Conservation (phyloP, 257 asterid genomes). For the Jasminum sambac region DNA sequence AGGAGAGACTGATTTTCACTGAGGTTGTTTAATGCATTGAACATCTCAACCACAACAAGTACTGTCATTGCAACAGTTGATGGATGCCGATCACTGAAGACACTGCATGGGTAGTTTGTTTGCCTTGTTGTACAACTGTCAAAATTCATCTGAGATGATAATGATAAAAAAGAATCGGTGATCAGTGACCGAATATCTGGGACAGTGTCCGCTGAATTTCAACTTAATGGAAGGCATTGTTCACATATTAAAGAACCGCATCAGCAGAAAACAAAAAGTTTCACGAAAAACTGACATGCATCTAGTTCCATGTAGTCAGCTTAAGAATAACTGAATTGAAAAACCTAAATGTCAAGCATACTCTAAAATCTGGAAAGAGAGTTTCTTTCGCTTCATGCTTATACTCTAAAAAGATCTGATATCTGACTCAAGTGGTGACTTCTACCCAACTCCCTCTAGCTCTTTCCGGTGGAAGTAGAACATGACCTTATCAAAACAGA, state of each 20-base stretch:
- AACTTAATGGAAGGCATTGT: neutral
- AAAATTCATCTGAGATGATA: conserved; percentile 68
- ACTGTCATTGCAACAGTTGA: conserved; percentile 98
- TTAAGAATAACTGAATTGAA: conserved; percentile 16
- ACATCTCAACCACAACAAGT: conserved; percentile 98
- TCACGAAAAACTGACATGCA: neutral
- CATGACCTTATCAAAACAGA: neutral
- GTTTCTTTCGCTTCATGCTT: neutral
- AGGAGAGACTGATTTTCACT: conserved; percentile 97
- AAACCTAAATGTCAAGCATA: neutral
- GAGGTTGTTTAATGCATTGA: conserved; percentile 95
- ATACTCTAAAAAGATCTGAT: neutral
- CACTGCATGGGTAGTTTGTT: conserved; percentile 70
- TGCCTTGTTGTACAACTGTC: conserved; percentile 93
- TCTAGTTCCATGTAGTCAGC: conserved; percentile 4
- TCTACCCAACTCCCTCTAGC: no score
- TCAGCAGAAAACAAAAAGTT: conserved; percentile 14
- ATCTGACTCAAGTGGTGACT: neutral
- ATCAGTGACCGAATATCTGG: conserved; percentile 8
- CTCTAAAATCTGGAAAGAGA: conserved; percentile 1
- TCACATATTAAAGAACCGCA: conserved; percentile 5
- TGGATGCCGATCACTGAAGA: conserved; percentile 86
- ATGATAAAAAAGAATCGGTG: conserved; percentile 27
- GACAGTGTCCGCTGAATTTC: neutral
- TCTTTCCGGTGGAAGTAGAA: no score